A percentile compares a stretch with the other conserved stretches of the same genome.
Evolutionary conservation across 2,329 filamentous ascomycete genomes (phyloP).

Genomic region (Hansfordia pulvinata): DNA sequence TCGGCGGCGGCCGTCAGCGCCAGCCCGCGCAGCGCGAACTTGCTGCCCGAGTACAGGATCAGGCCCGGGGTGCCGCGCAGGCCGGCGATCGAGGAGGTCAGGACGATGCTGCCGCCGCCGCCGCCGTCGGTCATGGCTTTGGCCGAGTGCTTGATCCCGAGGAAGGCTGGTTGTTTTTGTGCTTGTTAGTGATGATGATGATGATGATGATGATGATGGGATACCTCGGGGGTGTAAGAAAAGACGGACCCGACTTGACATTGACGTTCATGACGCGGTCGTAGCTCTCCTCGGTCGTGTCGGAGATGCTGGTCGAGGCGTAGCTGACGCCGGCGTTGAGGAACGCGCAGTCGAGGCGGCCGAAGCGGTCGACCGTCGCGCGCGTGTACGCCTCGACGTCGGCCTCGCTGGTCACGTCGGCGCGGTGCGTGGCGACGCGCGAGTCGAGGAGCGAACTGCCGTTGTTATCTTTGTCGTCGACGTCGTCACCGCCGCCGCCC

Average conservation of each 20-base stretch:
- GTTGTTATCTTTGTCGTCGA: no score
- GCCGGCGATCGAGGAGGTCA: constrained; percentile 22
- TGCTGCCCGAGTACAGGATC: constrained; percentile 19
- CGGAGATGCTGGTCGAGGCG: constrained; percentile 17
- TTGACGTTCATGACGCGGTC: constrained; percentile 21
- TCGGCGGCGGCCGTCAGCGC: constrained; percentile 21
- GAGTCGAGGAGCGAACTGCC: constrained; percentile 11
- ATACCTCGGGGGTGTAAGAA: no score
- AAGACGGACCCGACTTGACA: constrained; percentile 19
- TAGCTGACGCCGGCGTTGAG: constrained; percentile 5
- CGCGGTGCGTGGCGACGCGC: constrained; percentile 16
- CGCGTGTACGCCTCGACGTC: constrained; percentile 10
- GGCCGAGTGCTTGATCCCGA: constrained; percentile 20
- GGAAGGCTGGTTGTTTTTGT: constrained; percentile 16
- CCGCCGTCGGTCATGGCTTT: constrained; percentile 16
- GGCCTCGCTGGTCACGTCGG: constrained; percentile 18
- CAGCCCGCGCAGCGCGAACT: constrained; percentile 22
- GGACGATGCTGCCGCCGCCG: constrained; percentile 21
- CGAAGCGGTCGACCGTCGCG: constrained; percentile 4
- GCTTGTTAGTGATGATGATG: no score
- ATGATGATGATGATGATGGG: no score
- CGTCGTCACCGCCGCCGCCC: no score
- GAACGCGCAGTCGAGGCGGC: constrained; percentile 6
- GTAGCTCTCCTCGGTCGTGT: constrained; percentile 19
- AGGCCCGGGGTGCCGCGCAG: constrained; percentile 21